These are phyloP conservation scores for Ophiocordyceps unilateralis DNA, from an alignment of 2,329 filamentous ascomycete species.

Conservation along the genomic window DNA sequence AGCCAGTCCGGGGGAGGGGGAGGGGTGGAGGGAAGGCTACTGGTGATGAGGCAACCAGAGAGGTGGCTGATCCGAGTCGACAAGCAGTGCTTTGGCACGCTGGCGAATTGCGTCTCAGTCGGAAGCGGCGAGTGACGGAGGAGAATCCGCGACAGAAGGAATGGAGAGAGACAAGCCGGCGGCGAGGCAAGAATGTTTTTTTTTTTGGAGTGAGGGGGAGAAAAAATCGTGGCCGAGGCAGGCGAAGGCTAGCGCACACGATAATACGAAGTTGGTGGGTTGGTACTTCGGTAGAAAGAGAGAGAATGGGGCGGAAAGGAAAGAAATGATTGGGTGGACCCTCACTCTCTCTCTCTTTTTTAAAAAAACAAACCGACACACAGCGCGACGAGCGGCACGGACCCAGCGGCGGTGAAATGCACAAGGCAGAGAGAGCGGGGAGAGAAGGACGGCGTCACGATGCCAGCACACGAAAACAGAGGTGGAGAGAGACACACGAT, in stretches of 20 bases:
- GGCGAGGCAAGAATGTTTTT: not conserved
- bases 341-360: too few species aligned
- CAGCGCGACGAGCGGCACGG: not conserved
- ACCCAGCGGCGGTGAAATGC: not conserved
- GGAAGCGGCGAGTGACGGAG: not conserved
- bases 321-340: not conserved
- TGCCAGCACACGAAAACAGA: not conserved
- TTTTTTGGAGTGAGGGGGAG: not conserved
- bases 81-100: not conserved
- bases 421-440: not conserved
- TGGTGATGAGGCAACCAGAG: not conserved
- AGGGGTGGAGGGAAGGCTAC: not conserved
- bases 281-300: not conserved
- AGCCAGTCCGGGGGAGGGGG: not conserved
- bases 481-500: not conserved
- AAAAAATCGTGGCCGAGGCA: not conserved
- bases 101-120: not conserved
- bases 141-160: not conserved
- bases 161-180: not conserved
- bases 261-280: too few species aligned
- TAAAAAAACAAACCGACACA: not conserved
- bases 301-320: not conserved
- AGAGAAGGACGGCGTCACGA: not conserved
- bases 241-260: not conserved
- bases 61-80: not conserved